Conservation (phyloP, 495 filamentous ascomycete genomes). For the Parathielavia hyrcaniae region DNA sequence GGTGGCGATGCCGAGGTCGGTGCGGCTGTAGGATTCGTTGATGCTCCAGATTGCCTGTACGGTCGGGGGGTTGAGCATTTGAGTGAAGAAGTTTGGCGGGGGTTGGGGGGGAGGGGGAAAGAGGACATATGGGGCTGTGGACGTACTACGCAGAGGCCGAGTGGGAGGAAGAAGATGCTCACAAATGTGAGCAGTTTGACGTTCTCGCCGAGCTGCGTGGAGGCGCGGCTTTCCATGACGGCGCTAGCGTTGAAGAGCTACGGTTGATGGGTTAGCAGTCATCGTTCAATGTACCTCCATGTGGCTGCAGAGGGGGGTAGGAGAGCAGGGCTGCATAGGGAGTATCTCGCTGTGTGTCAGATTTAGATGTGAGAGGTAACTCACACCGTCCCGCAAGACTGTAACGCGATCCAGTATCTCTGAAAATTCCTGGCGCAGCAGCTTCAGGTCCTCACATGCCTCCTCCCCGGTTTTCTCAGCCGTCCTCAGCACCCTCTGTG, state of each 20-base stretch:
- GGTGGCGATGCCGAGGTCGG: constrained; percentile 5
- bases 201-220: constrained; percentile 34
- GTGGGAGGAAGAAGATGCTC: constrained; percentile 36
- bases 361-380: too few relatives aligned
- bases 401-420: constrained; percentile 12
- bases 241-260: constrained; percentile 25
- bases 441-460: background rate
- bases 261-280: background rate
- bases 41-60: constrained; percentile 17
- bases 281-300: too few relatives aligned
- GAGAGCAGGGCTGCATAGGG: too few relatives aligned
- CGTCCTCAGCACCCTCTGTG: background rate
- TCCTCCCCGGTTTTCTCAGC: background rate
- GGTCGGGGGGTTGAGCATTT: too few relatives aligned
- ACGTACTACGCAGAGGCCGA: constrained; percentile 28
- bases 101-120: background rate
- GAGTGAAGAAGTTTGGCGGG: too few relatives aligned
- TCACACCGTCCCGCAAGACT: constrained; percentile 13
- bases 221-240: constrained; percentile 34
- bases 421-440: background rate
- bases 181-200: constrained; percentile 36
- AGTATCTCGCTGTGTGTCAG: too few relatives aligned
- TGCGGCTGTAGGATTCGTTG: constrained; percentile 11
- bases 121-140: background rate
- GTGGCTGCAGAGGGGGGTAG: too few relatives aligned